Base-by-base conservation (phyloP, 1,284 basidiomycete genomes). In the Porogramme epimiltina region DNA sequence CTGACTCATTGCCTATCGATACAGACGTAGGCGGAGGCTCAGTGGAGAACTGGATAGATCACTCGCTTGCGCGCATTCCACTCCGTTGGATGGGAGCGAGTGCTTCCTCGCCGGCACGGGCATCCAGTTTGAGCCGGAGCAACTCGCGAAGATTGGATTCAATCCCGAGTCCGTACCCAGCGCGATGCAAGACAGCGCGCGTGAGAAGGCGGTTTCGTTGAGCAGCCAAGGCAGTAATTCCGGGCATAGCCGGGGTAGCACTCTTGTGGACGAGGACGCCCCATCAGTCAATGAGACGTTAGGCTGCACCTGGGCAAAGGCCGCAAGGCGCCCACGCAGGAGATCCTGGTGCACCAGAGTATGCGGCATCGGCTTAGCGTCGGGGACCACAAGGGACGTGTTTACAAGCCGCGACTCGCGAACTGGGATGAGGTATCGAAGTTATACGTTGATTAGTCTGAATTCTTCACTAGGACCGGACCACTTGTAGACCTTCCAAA, bases 71-170 rank as follows among this genome's bases (percentile, higher is more conserved):
- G 3, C 76, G 80, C 47, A 85, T 85, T 49, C 72, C 83, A 19
- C 72, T 86, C 6, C 77, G 82, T 1, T 86, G 84, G 83, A 85
- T 87, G 84, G 73, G 38, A 77, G 84, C 38, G 73, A 85, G 64
- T 78, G 76, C 59, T 81, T 84, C 73, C 60, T 55, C 33, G 56
- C 64, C 13, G 60, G 69, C 24, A 69, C 66, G 6, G 73, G 73
- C 37, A 71, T 76, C 46, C 66, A 67, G 37, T 75, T 74, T 58
- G 63, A 74, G 49, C 54, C 61, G 15, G 73, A 76, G 42, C 70
- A 73, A 56, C 74, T 84, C 54, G 71, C 69, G 42, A 56, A 66
- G 2, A 65, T 81, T 18, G 83, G 83, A 0, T 63, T 85, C 56
- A 78, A 84, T 51, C 71, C 71, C 0, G 58, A 56, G 16, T 33